These are phyloP conservation scores for Pseudocercospora fuligena DNA, from an alignment of 2,329 filamentous ascomycete genomes.

Conservation along the genomic window DNA sequence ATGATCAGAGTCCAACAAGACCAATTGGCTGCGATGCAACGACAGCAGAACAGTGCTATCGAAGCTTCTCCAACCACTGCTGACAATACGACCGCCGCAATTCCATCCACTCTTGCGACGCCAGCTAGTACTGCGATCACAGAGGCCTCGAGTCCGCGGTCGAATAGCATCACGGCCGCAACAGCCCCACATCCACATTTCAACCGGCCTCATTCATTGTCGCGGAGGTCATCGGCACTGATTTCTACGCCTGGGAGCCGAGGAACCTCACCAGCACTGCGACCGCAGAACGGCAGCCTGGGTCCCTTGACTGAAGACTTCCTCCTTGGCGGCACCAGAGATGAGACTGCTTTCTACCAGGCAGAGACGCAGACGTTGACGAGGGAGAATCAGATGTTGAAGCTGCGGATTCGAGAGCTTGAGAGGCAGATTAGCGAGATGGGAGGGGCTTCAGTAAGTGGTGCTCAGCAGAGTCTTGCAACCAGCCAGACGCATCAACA, in stretches of 20 bases:
- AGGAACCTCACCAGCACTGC: conserved; percentile 52
- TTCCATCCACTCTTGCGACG: conserved; percentile 42
- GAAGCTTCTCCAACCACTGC: conserved; percentile 28
- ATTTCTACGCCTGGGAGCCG: conserved; percentile 41
- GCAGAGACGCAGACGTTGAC: conserved; percentile 79
- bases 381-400: conserved; percentile 82
- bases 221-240: conserved; percentile 50
- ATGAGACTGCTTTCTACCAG: conserved; percentile 80
- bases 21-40: conserved; percentile 63
- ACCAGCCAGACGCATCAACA: conserved; percentile 20
- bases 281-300: conserved; percentile 60
- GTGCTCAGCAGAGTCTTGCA: conserved; percentile 17
- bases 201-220: conserved; percentile 44
- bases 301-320: conserved; percentile 57
- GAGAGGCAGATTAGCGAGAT: conserved; percentile 25
- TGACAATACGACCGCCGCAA: conserved; percentile 34
- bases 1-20: conserved; percentile 79
- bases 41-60: conserved; percentile 52
- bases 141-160: conserved; percentile 29
- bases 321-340: conserved; percentile 63
- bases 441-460: conserved; percentile 2
- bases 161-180: conserved; percentile 26
- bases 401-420: conserved; percentile 72
- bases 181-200: conserved; percentile 28
- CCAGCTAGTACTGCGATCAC: conserved; percentile 54